Conservation (phyloP, 768 basidiomycete genomes). For the Suillus fuscotomentosus region DNA sequence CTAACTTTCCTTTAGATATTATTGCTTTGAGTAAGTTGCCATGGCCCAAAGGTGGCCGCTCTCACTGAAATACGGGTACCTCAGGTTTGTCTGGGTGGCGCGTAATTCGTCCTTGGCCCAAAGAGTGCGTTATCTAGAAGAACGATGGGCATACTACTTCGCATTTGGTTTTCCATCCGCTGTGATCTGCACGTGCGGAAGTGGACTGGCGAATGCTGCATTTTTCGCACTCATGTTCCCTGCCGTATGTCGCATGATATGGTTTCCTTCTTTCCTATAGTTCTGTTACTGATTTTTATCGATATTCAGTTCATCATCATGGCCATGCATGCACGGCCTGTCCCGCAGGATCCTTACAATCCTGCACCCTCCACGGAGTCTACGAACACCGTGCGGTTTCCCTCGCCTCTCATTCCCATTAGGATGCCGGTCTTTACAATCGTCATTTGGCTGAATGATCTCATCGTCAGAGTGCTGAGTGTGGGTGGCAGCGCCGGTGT, state of each 20-base stretch:
- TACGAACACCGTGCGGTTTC: slow-evolving; percentile 50
- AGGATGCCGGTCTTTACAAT: slow-evolving; percentile 73
- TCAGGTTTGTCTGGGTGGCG: slow-evolving; percentile 77
- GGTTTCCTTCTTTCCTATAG: background rate
- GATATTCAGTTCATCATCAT: slow-evolving; percentile 74
- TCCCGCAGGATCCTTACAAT: slow-evolving; percentile 75
- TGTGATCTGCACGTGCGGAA: slow-evolving; percentile 69
- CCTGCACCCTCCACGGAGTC: slow-evolving; percentile 40
- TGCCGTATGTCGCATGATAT: slow-evolving; percentile 45
- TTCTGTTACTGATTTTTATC: slow-evolving; percentile 6
- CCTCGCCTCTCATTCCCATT: slow-evolving; percentile 78
- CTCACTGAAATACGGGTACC: slow-evolving; percentile 16
- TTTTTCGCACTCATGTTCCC: slow-evolving; percentile 84
- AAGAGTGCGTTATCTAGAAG: slow-evolving; percentile 74
- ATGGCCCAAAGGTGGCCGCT: slow-evolving; percentile 2
- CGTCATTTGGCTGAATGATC: slow-evolving; percentile 75
- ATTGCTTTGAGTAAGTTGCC: slow-evolving; percentile 74
- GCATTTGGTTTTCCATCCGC: slow-evolving; percentile 83
- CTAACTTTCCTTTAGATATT: slow-evolving; percentile 55
- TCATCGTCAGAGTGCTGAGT: slow-evolving; percentile 61
- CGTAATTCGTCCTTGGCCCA: slow-evolving; percentile 67
- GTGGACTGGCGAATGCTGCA: slow-evolving; percentile 75
- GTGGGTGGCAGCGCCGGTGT: slow-evolving; percentile 40
- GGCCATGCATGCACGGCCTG: slow-evolving; percentile 74
- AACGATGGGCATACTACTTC: slow-evolving; percentile 87